Evolutionary conservation across 768 basidiomycete genomes (phyloP).

Genomic region (Cystobasidium onofrii): DNA sequence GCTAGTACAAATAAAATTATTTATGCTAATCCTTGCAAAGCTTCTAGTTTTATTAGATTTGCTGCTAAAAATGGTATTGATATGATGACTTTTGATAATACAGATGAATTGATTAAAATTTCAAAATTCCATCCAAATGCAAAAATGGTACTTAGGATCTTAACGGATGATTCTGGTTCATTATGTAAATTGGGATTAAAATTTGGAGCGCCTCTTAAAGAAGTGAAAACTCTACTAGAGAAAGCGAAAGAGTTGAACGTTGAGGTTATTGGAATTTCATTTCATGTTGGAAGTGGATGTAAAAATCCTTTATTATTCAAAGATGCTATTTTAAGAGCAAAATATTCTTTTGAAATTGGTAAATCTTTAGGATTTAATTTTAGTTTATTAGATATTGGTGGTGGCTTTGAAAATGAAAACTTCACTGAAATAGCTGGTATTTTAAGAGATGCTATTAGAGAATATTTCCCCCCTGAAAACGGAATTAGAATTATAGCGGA

Average conservation of each 20-base stretch:
- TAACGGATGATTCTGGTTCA: constrained; percentile 95
- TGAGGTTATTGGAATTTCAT: constrained; percentile 86
- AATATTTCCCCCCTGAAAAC: constrained; percentile 62
- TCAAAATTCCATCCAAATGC: constrained; percentile 69
- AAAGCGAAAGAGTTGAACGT: constrained; percentile 70
- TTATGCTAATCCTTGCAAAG: constrained; percentile 98
- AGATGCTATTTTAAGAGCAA: constrained; percentile 78
- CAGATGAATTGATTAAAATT: constrained; percentile 90
- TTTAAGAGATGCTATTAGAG: constrained; percentile 61
- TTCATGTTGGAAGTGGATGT: constrained; percentile 96
- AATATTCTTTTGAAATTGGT: constrained; percentile 79
- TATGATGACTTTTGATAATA: constrained; percentile 97
- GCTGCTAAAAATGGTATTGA: constrained; percentile 71
- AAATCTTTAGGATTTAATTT: constrained; percentile 70
- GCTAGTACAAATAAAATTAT: constrained; percentile 76
- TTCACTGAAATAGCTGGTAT: constrained; percentile 72
- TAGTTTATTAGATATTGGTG: constrained; percentile 80
- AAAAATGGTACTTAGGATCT: constrained; percentile 81
- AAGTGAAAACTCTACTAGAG: constrained; percentile 67
- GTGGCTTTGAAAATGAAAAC: constrained; percentile 83
- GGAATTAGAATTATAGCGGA: constrained; percentile 82
- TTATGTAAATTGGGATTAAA: constrained; percentile 89
- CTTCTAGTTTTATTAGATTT: constrained; percentile 79
- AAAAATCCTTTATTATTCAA: constrained; percentile 83
- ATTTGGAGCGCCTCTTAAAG: constrained; percentile 80